Base-by-base conservation (phyloP, 2,329 filamentous ascomycete species). In the Ascochyta clinopodiicola region DNA sequence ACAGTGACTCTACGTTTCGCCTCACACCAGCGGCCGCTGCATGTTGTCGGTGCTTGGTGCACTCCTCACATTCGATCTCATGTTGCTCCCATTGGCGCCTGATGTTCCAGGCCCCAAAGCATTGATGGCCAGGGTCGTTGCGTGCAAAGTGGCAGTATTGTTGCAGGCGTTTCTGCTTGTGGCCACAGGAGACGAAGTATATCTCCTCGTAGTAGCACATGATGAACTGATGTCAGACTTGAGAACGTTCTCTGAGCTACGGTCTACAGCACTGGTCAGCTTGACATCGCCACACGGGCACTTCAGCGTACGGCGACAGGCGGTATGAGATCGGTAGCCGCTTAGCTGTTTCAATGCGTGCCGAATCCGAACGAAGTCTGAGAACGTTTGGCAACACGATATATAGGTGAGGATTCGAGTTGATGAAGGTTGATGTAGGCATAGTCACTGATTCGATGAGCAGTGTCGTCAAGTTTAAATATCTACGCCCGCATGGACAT, bases 151-250 rank as follows among this genome's bases (percentile, higher is more conserved):
- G 90, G 74, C 90, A 93, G 74, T 91, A 84, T 22, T 85, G 86
- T 68, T 87, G 86, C 27, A 90, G 78, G 19, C 86, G 83, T 24
- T 82, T 75, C 15, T 79, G 77, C 5, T 79, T 81, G 75, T 91
- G 88, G 27, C 80, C 80, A 77, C 89, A 93, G 21, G 68, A 65
- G 12, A 57, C 29, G 71, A 88, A 92, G 56, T 84, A 73, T 63
- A 89, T 88, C 60, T 87, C 84, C 70, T 92, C 88, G 73, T 80
- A 91, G 69, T 88, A 84, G 64, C 88, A 91, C 88, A 91, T 90
- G 4, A 39, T 42, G 34, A 32, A 12, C 8, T 21, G 6, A 12
- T 12, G 15, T 36, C 37, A 19, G 13, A 7, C 2, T 10, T 32
- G 17, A 13, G 25, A 15, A 10, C 15, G n/a, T 7, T 37, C 2